Evolutionary conservation across 148 eudicot species (phyloP), one percentile per base, ranked within the genome.

Genomic region (Salicornia ramosissima): DNA sequence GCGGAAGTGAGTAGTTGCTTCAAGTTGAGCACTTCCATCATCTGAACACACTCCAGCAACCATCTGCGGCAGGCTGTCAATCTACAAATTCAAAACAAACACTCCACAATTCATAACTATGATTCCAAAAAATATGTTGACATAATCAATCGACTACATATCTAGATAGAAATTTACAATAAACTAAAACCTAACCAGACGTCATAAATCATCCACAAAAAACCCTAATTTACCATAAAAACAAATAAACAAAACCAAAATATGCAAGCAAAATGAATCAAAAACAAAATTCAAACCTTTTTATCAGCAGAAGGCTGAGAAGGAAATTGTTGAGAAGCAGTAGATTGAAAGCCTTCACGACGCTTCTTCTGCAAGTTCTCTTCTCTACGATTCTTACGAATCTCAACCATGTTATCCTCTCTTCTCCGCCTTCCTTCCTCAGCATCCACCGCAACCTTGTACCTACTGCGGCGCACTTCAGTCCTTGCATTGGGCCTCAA

Each of bases 341-440:
- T 52, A 64, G 42, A 36, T 64, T 75, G 85, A 64, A 81, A 67
- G 1, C 91, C 96, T 75, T 85, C 91, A 7, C 96, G 89, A 46
- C 96, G 90, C 86, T 90, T 90, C 84, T 90, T 90, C 64, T 80
- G 92, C 82, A 90, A 80, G 73, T 82, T 90, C 72, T 90, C 96
- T 58, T 90, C 96, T 26, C 96, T 78, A 31, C 70, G 80, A 65
- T 74, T 85, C 85, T 90, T 90, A 13, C 96, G 80, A 82, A 90
- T 90, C 84, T 87, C 92, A 25, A 87, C 86, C 90, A 90, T 80
- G 58, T 84, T 83, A 70, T 87, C 92, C 70, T 86, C 92, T 9
- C 96, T 83, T 66, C 92, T 70, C 4, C 92, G 74, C 63, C 96
- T 70, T 0, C 90, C 92, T 60, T 90, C 96, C 6, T 90, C 92